Evolutionary conservation across 495 filamentous ascomycete species (phyloP).

Genomic region (Hyaloscypha variabilis): DNA sequence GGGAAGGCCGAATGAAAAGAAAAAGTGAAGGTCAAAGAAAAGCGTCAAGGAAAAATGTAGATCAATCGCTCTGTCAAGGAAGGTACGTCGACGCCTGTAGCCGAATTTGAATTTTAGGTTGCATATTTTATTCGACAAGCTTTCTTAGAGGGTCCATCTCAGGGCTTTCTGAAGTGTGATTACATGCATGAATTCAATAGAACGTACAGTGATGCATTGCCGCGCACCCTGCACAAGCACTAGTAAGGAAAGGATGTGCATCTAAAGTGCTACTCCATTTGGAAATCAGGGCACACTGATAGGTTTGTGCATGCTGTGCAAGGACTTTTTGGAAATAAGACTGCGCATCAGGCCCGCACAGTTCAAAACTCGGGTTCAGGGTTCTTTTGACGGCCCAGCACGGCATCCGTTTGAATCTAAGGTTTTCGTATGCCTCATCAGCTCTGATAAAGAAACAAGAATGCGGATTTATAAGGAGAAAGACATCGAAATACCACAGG

Average conservation of each 20-base stretch:
- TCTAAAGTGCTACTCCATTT: neutral
- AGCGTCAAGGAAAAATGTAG: neutral
- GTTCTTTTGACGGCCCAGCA: neutral
- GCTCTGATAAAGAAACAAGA: neutral
- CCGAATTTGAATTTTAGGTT: too few relatives aligned
- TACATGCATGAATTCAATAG: neutral
- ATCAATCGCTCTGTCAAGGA: too few relatives aligned
- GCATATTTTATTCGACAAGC: too few relatives aligned
- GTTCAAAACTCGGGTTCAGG: neutral
- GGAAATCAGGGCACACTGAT: too few relatives aligned
- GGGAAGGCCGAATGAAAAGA: neutral
- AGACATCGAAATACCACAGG: constrained; percentile 35
- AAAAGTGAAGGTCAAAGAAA: neutral
- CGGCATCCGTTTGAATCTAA: neutral
- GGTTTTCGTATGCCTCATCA: neutral
- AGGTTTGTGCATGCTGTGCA: neutral
- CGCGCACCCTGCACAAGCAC: too few relatives aligned
- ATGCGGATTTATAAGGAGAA: constrained; percentile 39
- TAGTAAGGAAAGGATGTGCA: constrained; percentile 3
- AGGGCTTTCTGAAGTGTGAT: too few relatives aligned
- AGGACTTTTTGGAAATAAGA: neutral
- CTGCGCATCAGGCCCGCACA: neutral
- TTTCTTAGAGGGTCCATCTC: too few relatives aligned
- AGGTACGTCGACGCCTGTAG: too few relatives aligned
- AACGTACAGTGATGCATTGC: too few relatives aligned